Evolutionary conservation across 225 moss, liverwort and hornwort species (phyloP).

Genomic region (Polytrichum formosum): DNA sequence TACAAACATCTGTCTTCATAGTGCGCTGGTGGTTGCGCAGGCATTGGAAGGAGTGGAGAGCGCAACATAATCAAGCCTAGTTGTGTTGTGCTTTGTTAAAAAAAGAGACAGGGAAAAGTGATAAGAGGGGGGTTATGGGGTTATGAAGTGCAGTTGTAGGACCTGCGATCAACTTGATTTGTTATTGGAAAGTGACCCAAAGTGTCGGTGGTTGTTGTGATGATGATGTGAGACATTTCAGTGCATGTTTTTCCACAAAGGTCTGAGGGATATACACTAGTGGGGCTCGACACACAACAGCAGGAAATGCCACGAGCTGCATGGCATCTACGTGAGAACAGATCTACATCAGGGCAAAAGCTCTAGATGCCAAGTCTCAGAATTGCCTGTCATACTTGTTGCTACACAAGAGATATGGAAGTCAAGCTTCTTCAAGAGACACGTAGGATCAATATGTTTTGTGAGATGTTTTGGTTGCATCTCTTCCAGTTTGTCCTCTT

Average conservation of each 20-base stretch:
- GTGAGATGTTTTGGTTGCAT: conserved; percentile 45
- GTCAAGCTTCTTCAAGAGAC: conserved; percentile 18
- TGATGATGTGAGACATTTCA: background rate
- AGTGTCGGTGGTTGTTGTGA: conserved; percentile 11
- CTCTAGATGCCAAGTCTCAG: conserved; percentile 4
- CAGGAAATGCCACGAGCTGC: background rate
- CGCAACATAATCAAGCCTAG: conserved; percentile 28
- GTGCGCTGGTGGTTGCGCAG: conserved; percentile 49
- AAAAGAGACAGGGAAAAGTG: background rate
- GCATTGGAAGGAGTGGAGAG: conserved; percentile 44
- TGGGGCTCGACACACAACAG: too few species aligned
- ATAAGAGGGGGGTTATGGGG: background rate
- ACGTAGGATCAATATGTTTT: conserved; percentile 21
- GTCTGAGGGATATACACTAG: background rate
- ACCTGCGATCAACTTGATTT: conserved; percentile 21
- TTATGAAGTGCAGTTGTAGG: conserved; percentile 3
- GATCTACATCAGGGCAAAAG: conserved; percentile 18
- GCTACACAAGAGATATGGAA: conserved; percentile 7
- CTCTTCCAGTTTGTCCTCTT: conserved; percentile 43
- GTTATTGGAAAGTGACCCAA: conserved; percentile 1
- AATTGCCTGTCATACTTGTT: conserved; percentile 17
- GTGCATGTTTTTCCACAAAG: conserved; percentile 3
- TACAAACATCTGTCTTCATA: conserved; percentile 33
- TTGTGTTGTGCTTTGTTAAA: conserved; percentile 19
- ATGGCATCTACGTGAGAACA: conserved; percentile 10